Base-by-base conservation (phyloP, 2,329 filamentous ascomycete species). In the Beauveria sp. region DNA sequence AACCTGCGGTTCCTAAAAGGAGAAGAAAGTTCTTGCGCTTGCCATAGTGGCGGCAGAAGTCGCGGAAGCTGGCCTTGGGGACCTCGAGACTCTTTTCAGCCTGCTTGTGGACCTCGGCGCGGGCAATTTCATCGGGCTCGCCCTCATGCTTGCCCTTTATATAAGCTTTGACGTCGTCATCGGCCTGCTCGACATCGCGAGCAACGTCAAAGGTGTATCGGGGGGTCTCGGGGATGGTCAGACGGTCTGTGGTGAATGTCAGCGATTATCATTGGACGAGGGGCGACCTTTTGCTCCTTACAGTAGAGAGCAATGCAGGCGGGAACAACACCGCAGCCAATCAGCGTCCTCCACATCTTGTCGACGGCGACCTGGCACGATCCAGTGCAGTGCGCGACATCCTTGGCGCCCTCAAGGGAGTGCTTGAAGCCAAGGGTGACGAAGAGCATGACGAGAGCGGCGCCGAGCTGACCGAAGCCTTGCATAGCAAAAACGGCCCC, bases 401-500 rank as follows among this genome's bases (percentile, higher is more conserved):
- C 77, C 30, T 77, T 70, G 16, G 84, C 82, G 1, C 75, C 74
- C 55, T 78, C 68, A 0, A 91, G 80, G 5, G 85, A 83, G 18
- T 81, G 75, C 73, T 86, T 88, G 79, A 91, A 92, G 53, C 86
- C 87, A 16, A 86, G 77, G 0, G 87, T 89, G 61, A 89, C 82
- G 68, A 93, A 89, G 52, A 95, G 78, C 72, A 90, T 88, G 65
- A 95, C 80, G 34, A 93, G 83, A 52, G 89, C 89, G 54, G 88
- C 90, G 28, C 79, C 80, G 60, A 95, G 86, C 74, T 95, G 90
- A 22, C 91, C 90, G 57, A 95, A 82, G 65, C 90, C 90, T 73
- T 96, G 90, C 89, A 93, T 93, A 66, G 90, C 89, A 69, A 95
- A 95, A 59, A 95, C 90, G 18, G 89, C 81, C 40, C 85, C 89